Conservation (phyloP, 345 rosid genomes). For the Pistacia vera region DNA sequence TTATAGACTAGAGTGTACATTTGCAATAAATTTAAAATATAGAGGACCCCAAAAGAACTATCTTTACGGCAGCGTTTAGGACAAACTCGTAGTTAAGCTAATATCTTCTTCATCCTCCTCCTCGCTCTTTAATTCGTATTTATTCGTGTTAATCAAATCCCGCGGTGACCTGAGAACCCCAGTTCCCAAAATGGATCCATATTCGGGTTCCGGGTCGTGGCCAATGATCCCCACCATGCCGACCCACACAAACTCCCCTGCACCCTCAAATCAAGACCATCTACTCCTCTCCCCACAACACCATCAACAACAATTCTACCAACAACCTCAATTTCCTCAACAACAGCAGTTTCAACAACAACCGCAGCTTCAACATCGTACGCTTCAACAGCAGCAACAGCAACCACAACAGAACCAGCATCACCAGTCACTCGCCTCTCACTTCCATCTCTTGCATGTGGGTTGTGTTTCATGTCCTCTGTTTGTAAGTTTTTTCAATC, state of each 20-base stretch:
- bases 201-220: slow-evolving; percentile 51
- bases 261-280: slow-evolving; percentile 62
- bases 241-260: slow-evolving; percentile 45
- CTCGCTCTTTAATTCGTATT: not conserved
- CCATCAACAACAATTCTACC: slow-evolving; percentile 26
- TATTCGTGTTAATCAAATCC: not conserved
- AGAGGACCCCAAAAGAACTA: too few relatives aligned
- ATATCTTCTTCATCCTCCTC: not conserved
- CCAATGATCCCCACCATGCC: slow-evolving; percentile 52
- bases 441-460: slow-evolving; percentile 76
- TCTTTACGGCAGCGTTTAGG: too few relatives aligned
- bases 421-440: slow-evolving; percentile 91
- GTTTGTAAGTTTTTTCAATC: not conserved
- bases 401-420: slow-evolving; percentile 52
- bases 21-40: too few relatives aligned
- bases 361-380: slow-evolving; percentile 32
- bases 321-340: slow-evolving; percentile 13
- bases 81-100: too few relatives aligned
- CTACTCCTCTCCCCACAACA: slow-evolving; percentile 37
- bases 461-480: not conserved
- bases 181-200: slow-evolving; percentile 40
- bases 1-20: too few relatives aligned
- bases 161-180: not conserved
- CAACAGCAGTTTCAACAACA: slow-evolving; percentile 35
- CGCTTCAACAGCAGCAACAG: slow-evolving; percentile 39